A percentile compares a stretch with the other conserved stretches of the same genome.
These are phyloP conservation scores for Amanita muscaria DNA, from an alignment of 768 basidiomycete species.

Conservation along the genomic window DNA sequence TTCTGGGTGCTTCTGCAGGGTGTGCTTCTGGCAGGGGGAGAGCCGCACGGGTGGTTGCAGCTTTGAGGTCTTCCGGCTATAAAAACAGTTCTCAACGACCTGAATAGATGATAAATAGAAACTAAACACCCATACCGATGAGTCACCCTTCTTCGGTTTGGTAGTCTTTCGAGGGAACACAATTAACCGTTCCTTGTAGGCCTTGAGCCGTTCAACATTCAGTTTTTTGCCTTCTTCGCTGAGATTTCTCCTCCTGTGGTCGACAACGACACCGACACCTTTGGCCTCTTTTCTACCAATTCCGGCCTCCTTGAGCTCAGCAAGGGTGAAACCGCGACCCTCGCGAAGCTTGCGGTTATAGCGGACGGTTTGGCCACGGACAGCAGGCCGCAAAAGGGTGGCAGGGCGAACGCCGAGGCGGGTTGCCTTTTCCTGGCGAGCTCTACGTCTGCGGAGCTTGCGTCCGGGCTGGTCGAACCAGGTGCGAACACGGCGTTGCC, in stretches of 20 bases:
- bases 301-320: conserved; percentile 94
- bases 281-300: conserved; percentile 90
- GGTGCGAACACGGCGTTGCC: conserved; percentile 93
- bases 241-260: conserved; percentile 93
- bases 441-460: conserved; percentile 90
- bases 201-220: conserved; percentile 90
- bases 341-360: conserved; percentile 98
- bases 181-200: conserved; percentile 87
- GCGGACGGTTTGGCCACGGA: conserved; percentile 91
- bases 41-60: conserved; percentile 59
- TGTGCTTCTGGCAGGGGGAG: conserved; percentile 61
- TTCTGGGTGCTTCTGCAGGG: conserved; percentile 78
- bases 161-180: conserved; percentile 95
- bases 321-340: conserved; percentile 92
- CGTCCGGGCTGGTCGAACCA: conserved; percentile 99
- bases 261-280: conserved; percentile 89
- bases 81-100: no score
- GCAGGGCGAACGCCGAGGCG: conserved; percentile 88
- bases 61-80: conserved; percentile 80
- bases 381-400: conserved; percentile 89
- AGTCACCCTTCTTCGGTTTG: conserved; percentile 95
- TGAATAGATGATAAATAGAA: no score
- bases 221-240: conserved; percentile 94
- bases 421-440: conserved; percentile 87
- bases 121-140: conserved; percentile 78